Evolutionary conservation across 2,329 filamentous ascomycete species (phyloP), one percentile per base, ranked within the genome.

Genomic region (Eutypa lata): DNA sequence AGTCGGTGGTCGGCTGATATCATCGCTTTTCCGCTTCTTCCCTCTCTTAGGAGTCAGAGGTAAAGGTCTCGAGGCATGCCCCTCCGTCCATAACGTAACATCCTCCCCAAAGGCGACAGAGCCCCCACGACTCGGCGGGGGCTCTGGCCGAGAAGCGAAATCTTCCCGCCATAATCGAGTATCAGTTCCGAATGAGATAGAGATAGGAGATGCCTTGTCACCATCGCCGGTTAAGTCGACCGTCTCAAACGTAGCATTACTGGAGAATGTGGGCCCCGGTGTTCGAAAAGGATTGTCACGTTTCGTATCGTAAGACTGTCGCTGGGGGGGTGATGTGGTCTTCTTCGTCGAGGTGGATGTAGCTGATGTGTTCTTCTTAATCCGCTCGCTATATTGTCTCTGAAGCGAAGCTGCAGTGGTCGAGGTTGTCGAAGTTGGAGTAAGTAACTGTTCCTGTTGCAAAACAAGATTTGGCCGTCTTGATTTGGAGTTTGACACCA

Each of bases 1-100:
- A 14, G 57, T 55, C 8, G 62, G 57, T 5, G 56, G 57, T 53
- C 67, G 72, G 54, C 61, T 72, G 22, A 79, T 76, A 10, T 80
- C 76, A 22, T 67, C 68, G 55, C 78, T 81, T 61, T 82, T 83
- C 55, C 79, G 68, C 65, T 83, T 83, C 64, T 76, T 80, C 18
- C 70, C 70, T 45, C 72, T 71, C 44, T 66, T 74, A 13, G 57
- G 53, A 1, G 70, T 56, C 10, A 65, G 48, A 5, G 72, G 72
- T 26, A 73, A 70, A 1, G 73, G 65, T 47, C 73, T 71, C 19
- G 64, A 60, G 19, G 71, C 71, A 57, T 67, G 69, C 18, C 73
- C 73, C 46, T 76, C 74, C 2, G 70, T 69, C 77, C 76, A 79
- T 16, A 77, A 45, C 50, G 65, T 72, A 2, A 65, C 58, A 44